Evolutionary conservation across 371 early-diverging fungal genomes (phyloP).

Genomic region (Mortierella sp.): DNA sequence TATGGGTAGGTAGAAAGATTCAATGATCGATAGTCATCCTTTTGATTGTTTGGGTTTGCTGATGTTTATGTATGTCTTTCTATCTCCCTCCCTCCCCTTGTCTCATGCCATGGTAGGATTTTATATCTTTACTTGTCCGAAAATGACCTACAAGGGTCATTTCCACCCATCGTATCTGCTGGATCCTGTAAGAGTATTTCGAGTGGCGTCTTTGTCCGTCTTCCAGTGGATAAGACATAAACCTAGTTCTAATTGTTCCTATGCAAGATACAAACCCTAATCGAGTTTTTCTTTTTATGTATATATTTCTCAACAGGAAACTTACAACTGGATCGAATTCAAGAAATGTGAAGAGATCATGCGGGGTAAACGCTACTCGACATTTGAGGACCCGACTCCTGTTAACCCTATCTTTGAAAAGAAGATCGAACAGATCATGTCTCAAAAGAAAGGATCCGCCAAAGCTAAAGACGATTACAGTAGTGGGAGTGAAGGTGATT

Average conservation of each 20-base stretch:
- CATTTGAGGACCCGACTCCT: conserved; percentile 24
- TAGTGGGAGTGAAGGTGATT: conserved; percentile 5
- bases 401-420: conserved; percentile 41
- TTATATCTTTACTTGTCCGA: conserved; percentile 89
- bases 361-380: conserved; percentile 29
- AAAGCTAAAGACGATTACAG: not conserved
- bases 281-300: not conserved
- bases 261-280: not conserved
- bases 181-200: conserved; percentile 62
- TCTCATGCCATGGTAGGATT: conserved; percentile 64
- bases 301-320: conserved; percentile 27
- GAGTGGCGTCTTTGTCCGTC: too few species aligned
- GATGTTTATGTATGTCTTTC: not conserved
- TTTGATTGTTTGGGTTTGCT: not conserved
- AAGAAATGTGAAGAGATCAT: conserved; percentile 40
- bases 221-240: too few species aligned
- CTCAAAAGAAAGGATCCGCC: conserved; percentile 12
- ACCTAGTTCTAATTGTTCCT: too few species aligned
- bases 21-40: too few species aligned
- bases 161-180: conserved; percentile 87
- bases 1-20: conserved; percentile 75
- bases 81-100: not conserved
- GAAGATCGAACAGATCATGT: conserved; percentile 21
- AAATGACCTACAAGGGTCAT: conserved; percentile 94
- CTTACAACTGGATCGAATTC: conserved; percentile 47